These are phyloP conservation scores for Coniophora puteana DNA, from an alignment of 1,284 basidiomycete genomes.

Conservation along the genomic window DNA sequence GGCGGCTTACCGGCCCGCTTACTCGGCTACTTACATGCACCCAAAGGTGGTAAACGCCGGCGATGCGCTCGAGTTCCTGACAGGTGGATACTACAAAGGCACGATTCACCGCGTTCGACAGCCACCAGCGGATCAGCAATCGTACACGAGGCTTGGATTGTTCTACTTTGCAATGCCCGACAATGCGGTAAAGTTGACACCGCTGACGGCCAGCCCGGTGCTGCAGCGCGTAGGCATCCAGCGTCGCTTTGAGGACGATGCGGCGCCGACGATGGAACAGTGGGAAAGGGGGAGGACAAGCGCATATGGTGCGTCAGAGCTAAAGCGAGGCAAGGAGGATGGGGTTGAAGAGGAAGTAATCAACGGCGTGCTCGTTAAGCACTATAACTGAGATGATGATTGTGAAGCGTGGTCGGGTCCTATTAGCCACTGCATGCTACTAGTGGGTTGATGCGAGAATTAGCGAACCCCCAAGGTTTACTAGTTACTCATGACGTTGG, in stretches of 20 bases:
- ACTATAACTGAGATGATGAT: constrained; percentile 35
- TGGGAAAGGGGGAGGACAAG: constrained; percentile 31
- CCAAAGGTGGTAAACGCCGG: constrained; percentile 47
- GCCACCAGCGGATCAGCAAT: constrained; percentile 35
- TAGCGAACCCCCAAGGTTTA: too few species aligned
- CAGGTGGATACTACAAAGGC: constrained; percentile 40
- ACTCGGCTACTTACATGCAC: too few species aligned
- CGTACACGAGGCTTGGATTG: constrained; percentile 32
- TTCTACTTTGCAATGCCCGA: constrained; percentile 33
- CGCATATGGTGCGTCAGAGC: constrained; percentile 28
- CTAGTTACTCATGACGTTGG: too few species aligned
- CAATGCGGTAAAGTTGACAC: constrained; percentile 21
- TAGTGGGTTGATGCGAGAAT: too few species aligned
- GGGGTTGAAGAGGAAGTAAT: constrained; percentile 34
- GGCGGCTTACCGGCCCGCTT: too few species aligned
- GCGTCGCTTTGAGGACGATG: constrained; percentile 22
- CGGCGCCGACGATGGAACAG: constrained; percentile 29
- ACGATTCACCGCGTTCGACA: constrained; percentile 37
- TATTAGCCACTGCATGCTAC: too few species aligned
- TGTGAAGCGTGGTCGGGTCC: too few species aligned
- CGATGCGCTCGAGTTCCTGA: constrained; percentile 48
- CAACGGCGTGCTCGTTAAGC: constrained; percentile 33
- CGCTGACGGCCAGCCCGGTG: constrained; percentile 19
- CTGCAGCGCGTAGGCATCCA: constrained; percentile 21
- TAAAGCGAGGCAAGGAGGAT: constrained; percentile 25